phyloP scores from a whole-genome alignment of 805 yeast species.

The Candida mattraensis region DNA sequence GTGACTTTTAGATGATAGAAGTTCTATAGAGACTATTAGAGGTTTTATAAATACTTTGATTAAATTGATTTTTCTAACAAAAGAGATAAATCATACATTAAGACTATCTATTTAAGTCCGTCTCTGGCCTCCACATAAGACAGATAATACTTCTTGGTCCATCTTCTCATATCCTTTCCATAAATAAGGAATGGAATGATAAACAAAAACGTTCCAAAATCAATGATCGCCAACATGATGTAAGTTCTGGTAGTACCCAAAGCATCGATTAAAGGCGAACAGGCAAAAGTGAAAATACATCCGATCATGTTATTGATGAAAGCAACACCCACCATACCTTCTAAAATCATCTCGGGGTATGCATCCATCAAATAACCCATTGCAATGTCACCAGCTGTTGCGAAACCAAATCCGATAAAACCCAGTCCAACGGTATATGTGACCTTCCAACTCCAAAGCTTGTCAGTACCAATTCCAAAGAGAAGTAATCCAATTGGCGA shows the following conservation, averaged over 20 bases:
- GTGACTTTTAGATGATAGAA: constrained; percentile 4
- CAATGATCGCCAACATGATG: constrained; percentile 59
- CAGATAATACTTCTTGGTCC: constrained; percentile 58
- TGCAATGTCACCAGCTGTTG: constrained; percentile 70
- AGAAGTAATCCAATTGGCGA: constrained; percentile 63
- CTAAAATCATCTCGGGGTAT: constrained; percentile 67
- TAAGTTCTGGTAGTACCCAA: constrained; percentile 60
- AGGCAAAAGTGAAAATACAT: constrained; percentile 64
- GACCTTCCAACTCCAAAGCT: constrained; percentile 50
- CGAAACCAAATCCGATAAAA: constrained; percentile 67
- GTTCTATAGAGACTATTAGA: neutral
- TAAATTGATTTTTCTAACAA: too few relatives aligned
- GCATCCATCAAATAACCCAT: constrained; percentile 67
- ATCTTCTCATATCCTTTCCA: constrained; percentile 40
- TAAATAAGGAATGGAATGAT: constrained; percentile 46
- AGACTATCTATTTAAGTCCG: constrained; percentile 25
- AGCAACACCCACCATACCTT: constrained; percentile 69
- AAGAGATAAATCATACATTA: constrained; percentile 13
- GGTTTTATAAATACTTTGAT: too few relatives aligned
- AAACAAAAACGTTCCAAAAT: constrained; percentile 49
- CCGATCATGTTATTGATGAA: constrained; percentile 65
- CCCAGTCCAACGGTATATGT: constrained; percentile 59
- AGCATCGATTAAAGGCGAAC: constrained; percentile 58
- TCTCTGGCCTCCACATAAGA: constrained; percentile 54
- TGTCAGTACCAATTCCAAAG: constrained; percentile 66